Percentiles rank a stretch among this genome's conserved stretches.
These are phyloP conservation scores for Magnolia officinalis DNA, from an alignment of 164 flowering plant genomes.

Conservation along the genomic window DNA sequence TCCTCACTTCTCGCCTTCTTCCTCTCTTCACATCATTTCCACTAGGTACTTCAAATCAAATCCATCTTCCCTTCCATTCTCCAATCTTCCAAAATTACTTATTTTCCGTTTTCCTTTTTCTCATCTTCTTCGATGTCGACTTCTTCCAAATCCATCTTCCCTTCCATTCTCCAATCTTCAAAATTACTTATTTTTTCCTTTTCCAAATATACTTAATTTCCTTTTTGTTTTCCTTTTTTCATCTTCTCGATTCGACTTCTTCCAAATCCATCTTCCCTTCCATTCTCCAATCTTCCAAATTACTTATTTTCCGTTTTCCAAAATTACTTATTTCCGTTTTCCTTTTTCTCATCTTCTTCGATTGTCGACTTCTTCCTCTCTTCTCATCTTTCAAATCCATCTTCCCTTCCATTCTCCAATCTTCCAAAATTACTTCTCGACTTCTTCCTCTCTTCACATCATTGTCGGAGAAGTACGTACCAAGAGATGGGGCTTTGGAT, in stretches of 20 bases:
- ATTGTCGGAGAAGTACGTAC: constrained; percentile 50
- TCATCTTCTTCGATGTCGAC: constrained; percentile 28
- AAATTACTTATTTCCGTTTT: no score
- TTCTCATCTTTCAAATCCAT: constrained; percentile 15
- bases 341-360: no score
- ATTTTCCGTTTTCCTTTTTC: neutral
- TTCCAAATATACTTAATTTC: no score
- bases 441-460: neutral
- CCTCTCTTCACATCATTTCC: constrained; percentile 43
- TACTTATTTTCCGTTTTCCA: no score
- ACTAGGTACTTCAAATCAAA: constrained; percentile 32
- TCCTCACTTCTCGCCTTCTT: constrained; percentile 60
- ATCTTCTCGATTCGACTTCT: no score
- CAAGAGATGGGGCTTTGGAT: constrained; percentile 34
- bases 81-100: constrained; percentile 5
- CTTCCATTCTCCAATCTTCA: no score
- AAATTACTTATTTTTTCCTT: no score
- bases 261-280: neutral
- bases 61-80: neutral
- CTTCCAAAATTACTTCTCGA: constrained; percentile 4
- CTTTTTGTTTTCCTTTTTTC: no score
- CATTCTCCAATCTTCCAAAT: no score
- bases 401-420: neutral
- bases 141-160: no score
- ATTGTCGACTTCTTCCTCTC: constrained; percentile 47